phyloP scores from a whole-genome alignment of 2,329 filamentous ascomycete species.

The Fusarium piperis region DNA sequence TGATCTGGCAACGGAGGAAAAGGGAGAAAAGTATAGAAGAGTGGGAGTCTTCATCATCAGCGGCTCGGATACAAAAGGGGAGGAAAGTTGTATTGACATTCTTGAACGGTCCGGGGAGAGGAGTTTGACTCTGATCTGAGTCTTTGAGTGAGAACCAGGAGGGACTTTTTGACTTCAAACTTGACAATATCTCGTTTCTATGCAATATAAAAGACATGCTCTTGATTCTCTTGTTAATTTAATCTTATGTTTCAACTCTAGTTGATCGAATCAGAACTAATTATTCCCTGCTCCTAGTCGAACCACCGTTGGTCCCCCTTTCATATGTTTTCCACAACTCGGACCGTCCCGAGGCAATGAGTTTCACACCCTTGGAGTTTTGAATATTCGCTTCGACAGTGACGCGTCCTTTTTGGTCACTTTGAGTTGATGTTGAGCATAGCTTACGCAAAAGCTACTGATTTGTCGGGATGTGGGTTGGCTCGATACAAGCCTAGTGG shows the following conservation, averaged over 20 bases:
- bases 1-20: too few relatives aligned
- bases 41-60: neutral
- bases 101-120: neutral
- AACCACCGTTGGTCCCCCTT: neutral
- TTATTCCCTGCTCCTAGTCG: neutral
- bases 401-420: neutral
- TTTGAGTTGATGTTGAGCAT: neutral
- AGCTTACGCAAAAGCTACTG: conserved; percentile 11
- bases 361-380: neutral
- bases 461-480: conserved; percentile 9
- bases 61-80: neutral
- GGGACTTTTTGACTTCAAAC: too few relatives aligned
- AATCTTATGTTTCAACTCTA: too few relatives aligned
- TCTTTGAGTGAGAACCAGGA: neutral
- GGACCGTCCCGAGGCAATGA: neutral
- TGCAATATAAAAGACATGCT: too few relatives aligned
- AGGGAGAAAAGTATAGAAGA: neutral
- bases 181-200: too few relatives aligned
- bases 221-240: too few relatives aligned
- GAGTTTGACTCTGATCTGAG: neutral
- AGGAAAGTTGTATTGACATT: neutral
- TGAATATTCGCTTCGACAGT: neutral
- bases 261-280: too few relatives aligned
- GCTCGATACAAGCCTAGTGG: neutral
- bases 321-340: neutral